A percentile compares a stretch with the other conserved stretches of the same genome.
Conservation (phyloP, 2,329 filamentous ascomycete genomes). For the Ophiocordyceps camponoti-floridani region DNA sequence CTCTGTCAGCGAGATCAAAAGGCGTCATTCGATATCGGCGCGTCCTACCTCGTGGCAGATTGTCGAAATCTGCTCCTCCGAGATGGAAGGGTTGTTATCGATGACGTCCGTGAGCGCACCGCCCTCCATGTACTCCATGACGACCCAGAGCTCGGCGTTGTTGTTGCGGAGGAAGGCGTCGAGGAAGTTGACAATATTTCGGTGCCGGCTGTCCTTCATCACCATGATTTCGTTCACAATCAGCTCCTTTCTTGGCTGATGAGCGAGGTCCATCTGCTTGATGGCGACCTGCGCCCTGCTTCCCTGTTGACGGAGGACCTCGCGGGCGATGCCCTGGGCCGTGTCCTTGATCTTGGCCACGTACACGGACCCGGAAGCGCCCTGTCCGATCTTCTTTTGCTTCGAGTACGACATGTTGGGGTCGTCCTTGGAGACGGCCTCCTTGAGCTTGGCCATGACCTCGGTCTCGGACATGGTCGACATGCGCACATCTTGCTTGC, state of each 20-base stretch:
- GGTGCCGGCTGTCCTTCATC: conserved; percentile 97
- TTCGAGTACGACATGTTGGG: conserved; percentile 93
- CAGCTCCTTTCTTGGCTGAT: conserved; percentile 91
- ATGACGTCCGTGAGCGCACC: conserved; percentile 96
- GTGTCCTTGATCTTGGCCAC: conserved; percentile 88
- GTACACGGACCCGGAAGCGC: conserved; percentile 93
- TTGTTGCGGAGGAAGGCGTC: conserved; percentile 94
- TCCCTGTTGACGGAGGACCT: conserved; percentile 64
- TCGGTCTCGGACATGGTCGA: conserved; percentile 95
- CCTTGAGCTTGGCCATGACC: conserved; percentile 89
- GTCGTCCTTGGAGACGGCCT: conserved; percentile 89
- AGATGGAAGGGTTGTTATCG: conserved; percentile 88
- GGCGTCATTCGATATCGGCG: neutral
- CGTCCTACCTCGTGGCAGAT: conserved; percentile 78
- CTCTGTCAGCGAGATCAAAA: too few relatives aligned
- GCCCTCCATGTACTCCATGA: conserved; percentile 99
- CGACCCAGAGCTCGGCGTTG: conserved; percentile 92
- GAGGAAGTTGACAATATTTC: conserved; percentile 97
- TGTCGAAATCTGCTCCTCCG: conserved; percentile 92
- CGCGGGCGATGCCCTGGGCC: conserved; percentile 68
- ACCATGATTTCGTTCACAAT: conserved; percentile 99
- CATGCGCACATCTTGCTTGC: conserved; percentile 90
- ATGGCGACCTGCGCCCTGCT: conserved; percentile 83
- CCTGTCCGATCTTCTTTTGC: conserved; percentile 98
- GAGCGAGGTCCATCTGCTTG: conserved; percentile 98